A percentile compares a stretch with the other conserved stretches of the same genome.
Evolutionary conservation across 768 basidiomycete species (phyloP).

Genomic region (Strobilomyces echinocephalus): DNA sequence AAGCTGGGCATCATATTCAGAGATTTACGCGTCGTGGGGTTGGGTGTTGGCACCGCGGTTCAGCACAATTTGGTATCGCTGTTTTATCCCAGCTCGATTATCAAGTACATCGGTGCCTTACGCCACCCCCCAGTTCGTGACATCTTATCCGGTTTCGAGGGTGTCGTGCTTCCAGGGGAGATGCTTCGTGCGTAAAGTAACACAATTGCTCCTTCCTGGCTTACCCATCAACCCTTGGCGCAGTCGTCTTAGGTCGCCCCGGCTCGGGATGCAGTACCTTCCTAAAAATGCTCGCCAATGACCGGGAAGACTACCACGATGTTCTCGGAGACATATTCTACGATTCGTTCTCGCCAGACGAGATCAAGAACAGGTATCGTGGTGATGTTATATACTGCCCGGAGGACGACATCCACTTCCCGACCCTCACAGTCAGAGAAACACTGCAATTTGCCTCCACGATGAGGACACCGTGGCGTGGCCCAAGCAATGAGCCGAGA

Average conservation of each 20-base stretch:
- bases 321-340: slow-evolving; percentile 43
- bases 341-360: slow-evolving; percentile 41
- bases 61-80: slow-evolving; percentile 51
- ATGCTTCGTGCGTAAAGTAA: slow-evolving; percentile 59
- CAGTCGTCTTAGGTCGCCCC: slow-evolving; percentile 81
- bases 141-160: slow-evolving; percentile 62
- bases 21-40: slow-evolving; percentile 49
- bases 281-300: slow-evolving; percentile 49
- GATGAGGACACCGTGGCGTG: slow-evolving; percentile 40
- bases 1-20: slow-evolving; percentile 49
- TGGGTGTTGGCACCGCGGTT: slow-evolving; percentile 39
- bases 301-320: slow-evolving; percentile 37
- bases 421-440: slow-evolving; percentile 41
- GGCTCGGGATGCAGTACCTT: slow-evolving; percentile 57
- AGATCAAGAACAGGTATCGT: slow-evolving; percentile 42
- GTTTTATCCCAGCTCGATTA: slow-evolving; percentile 41
- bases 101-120: slow-evolving; percentile 36
- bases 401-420: slow-evolving; percentile 15
- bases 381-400: slow-evolving; percentile 46
- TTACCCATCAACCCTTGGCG: not conserved
- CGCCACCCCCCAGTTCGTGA: slow-evolving; percentile 60
- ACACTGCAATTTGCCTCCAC: slow-evolving; percentile 50
- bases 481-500: slow-evolving; percentile 17
- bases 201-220: not conserved
- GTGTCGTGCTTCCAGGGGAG: slow-evolving; percentile 62